phyloP scores from a whole-genome alignment of 495 filamentous ascomycete species.

The Immersiella caudata region DNA sequence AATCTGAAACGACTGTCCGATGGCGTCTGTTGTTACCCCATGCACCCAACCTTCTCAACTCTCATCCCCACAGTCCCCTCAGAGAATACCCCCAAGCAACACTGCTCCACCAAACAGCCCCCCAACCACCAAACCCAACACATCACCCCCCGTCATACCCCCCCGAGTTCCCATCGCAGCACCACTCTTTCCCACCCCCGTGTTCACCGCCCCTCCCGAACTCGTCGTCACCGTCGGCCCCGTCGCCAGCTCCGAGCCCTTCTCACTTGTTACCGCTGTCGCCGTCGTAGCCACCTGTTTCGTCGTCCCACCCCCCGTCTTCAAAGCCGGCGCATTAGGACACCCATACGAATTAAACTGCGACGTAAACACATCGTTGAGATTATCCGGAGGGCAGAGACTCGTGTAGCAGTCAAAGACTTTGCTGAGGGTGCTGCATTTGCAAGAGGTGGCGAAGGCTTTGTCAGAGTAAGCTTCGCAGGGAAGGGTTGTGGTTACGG shows the following conservation, averaged over 20 bases:
- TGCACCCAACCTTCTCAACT: no score
- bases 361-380: not conserved
- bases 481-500: not conserved
- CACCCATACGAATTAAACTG: not conserved
- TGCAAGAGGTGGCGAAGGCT: not conserved
- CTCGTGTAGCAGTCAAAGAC: not conserved
- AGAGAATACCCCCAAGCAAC: not conserved
- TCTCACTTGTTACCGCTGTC: not conserved
- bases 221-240: not conserved
- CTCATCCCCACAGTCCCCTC: no score
- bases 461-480: not conserved
- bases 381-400: not conserved
- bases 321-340: not conserved
- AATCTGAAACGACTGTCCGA: no score
- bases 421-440: not conserved
- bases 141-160: not conserved
- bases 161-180: not conserved
- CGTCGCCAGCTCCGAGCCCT: not conserved
- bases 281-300: not conserved
- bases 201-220: not conserved
- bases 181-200: not conserved
- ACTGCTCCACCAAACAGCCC: not conserved
- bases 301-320: not conserved
- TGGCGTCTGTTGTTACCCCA: no score
- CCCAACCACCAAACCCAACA: not conserved